These are phyloP conservation scores for Pleurotus pulmonarius DNA, from an alignment of 768 basidiomycete species.

Conservation along the genomic window DNA sequence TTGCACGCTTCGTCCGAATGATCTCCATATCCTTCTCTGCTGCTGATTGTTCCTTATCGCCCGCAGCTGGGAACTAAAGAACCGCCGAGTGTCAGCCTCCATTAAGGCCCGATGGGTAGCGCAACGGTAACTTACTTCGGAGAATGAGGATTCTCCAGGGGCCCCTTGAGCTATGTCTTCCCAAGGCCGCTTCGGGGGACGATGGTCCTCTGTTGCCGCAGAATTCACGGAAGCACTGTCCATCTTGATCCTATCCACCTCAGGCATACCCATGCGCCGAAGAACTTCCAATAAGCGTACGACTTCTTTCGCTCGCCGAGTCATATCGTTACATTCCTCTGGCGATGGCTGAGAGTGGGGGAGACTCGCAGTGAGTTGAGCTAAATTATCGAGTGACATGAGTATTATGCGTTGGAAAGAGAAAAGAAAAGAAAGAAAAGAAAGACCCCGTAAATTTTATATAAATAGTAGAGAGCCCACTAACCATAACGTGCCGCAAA, in stretches of 20 bases:
- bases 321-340: slow-evolving; percentile 67
- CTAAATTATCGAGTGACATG: slow-evolving; percentile 17
- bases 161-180: slow-evolving; percentile 56
- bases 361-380: slow-evolving; percentile 39
- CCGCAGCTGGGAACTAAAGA: slow-evolving; percentile 24
- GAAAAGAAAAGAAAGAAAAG: slow-evolving; percentile 7
- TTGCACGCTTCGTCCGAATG: slow-evolving; percentile 79
- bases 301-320: slow-evolving; percentile 58
- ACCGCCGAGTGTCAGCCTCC: too few relatives aligned
- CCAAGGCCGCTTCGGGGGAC: slow-evolving; percentile 78
- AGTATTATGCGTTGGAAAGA: background rate
- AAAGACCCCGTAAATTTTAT: background rate
- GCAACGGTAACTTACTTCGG: slow-evolving; percentile 26
- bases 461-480: slow-evolving; percentile 16
- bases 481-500: slow-evolving; percentile 71
- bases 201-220: slow-evolving; percentile 39
- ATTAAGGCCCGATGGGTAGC: too few relatives aligned
- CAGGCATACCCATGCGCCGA: slow-evolving; percentile 37
- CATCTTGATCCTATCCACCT: slow-evolving; percentile 29
- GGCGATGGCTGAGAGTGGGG: slow-evolving; percentile 49
- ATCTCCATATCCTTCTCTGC: slow-evolving; percentile 86
- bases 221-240: slow-evolving; percentile 22
- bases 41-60: slow-evolving; percentile 47
- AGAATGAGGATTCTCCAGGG: slow-evolving; percentile 13
- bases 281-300: slow-evolving; percentile 66